Evolutionary conservation across 352 stramenopile species (phyloP), one percentile per base, ranked within the genome.

Genomic region (Pythium insidiosum): DNA sequence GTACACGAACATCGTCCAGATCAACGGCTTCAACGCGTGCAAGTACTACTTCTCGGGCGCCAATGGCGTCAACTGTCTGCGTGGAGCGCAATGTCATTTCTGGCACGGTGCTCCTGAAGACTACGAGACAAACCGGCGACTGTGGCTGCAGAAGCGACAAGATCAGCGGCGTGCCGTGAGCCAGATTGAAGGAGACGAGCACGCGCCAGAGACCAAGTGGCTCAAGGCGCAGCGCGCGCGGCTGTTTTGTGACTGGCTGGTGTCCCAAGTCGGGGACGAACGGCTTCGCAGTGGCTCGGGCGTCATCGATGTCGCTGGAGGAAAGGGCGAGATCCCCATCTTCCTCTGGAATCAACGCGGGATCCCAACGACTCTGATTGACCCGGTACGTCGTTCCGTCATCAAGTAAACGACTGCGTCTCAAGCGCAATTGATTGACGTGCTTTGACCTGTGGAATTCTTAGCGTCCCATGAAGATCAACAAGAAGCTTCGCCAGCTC

Each of bases 241-340:
- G 15, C 68, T 92, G 38, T 85, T 94, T 23, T 84, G 69, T 46
- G 66, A 90, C 20, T 96, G 83, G 76, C 66, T 95, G 20, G 62
- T 95, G 2, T 57, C 80, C 9, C 58, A 50, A n/a, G 56, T 91
- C 26, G 70, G 84, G 0, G 39, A 60, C 6, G 49, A 60, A 15
- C 24, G 29, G 7, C 56, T 95, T 21, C 47, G 47, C n/a, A 5
- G 30, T 1, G 79, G 83, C 6, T 60, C 60, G 3, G 84, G 84
- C 12, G 84, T 96, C 4, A 38, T 96, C n/a, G 85, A 95, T 35
- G 68, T 95, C 6, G 85, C 84, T 26, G 85, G 84, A 19, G 85
- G 85, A 31, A 92, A 92, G 63, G 85, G 84, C 24, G 79, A 94
- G 48, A 88, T 95, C 36, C 58, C 68, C 13, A 84, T 94, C 50